phyloP scores from a whole-genome alignment of 148 eudicot species.

The Fagopyrum homotropicum region DNA sequence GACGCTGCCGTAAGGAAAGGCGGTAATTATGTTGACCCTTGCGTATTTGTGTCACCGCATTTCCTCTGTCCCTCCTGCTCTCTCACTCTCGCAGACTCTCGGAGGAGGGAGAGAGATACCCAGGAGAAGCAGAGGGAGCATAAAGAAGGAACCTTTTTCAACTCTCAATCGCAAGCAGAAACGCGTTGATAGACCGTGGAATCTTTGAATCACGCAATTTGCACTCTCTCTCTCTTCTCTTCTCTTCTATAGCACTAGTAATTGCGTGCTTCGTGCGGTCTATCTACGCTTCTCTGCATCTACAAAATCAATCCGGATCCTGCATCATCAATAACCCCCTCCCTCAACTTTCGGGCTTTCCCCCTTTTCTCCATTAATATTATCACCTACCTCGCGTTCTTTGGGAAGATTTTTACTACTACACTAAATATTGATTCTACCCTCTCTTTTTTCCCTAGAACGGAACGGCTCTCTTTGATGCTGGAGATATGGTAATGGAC shows the following conservation, averaged over 20 bases:
- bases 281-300: constrained; percentile 48
- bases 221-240: constrained; percentile 19
- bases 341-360: background rate
- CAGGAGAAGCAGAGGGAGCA: background rate
- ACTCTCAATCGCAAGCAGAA: constrained; percentile 38
- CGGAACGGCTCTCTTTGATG: background rate
- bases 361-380: background rate
- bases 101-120: background rate
- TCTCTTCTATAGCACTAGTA: constrained; percentile 1
- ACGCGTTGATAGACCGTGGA: constrained; percentile 86
- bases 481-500: constrained; percentile 12
- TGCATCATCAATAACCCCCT: background rate
- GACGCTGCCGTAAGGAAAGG: no score
- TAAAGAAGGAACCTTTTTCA: background rate
- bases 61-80: background rate
- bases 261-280: constrained; percentile 97
- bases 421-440: background rate
- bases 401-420: background rate
- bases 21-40: no score
- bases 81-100: background rate
- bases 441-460: background rate
- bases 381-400: background rate
- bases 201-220: constrained; percentile 71
- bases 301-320: background rate
- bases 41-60: no score